A percentile compares a stretch with the other conserved stretches of the same genome.
Conservation (phyloP, 805 yeast genomes). For the Starmerella cellae region DNA sequence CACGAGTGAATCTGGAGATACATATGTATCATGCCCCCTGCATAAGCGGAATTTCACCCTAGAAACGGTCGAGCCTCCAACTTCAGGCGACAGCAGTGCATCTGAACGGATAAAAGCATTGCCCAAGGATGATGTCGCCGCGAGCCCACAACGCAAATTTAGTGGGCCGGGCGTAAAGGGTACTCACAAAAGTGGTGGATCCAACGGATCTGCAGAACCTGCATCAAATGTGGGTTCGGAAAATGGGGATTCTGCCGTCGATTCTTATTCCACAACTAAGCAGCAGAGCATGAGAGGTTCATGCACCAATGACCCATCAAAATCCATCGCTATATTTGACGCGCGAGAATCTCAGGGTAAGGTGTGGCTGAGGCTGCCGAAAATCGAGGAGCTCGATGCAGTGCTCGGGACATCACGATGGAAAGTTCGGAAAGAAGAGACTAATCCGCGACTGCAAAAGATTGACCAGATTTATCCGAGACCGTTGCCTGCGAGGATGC, state of each 20-base stretch:
- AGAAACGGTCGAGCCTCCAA: slow-evolving; percentile 23
- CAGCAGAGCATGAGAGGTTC: slow-evolving; percentile 25
- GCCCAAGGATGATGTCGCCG: too few relatives aligned
- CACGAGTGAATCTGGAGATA: slow-evolving; percentile 25
- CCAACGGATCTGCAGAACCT: too few relatives aligned
- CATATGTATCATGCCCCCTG: slow-evolving; percentile 30
- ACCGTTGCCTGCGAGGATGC: neutral
- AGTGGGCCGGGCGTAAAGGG: too few relatives aligned
- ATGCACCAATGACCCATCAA: slow-evolving; percentile 27
- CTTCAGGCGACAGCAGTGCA: slow-evolving; percentile 28
- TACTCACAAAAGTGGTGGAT: too few relatives aligned
- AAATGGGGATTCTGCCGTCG: slow-evolving; percentile 30
- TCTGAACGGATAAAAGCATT: slow-evolving; percentile 31
- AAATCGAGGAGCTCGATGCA: slow-evolving; percentile 27
- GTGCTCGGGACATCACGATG: slow-evolving; percentile 29
- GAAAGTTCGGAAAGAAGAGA: slow-evolving; percentile 12
- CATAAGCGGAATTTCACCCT: slow-evolving; percentile 29
- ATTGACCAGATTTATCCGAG: neutral
- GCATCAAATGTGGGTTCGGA: slow-evolving; percentile 28
- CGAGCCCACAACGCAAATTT: neutral
- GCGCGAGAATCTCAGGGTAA: slow-evolving; percentile 25
- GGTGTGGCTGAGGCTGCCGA: slow-evolving; percentile 27
- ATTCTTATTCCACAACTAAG: slow-evolving; percentile 24
- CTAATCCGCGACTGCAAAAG: neutral
- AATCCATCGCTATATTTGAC: slow-evolving; percentile 30